These are phyloP conservation scores for Plantago ovata DNA, from an alignment of 257 asterid genomes.

Conservation along the genomic window DNA sequence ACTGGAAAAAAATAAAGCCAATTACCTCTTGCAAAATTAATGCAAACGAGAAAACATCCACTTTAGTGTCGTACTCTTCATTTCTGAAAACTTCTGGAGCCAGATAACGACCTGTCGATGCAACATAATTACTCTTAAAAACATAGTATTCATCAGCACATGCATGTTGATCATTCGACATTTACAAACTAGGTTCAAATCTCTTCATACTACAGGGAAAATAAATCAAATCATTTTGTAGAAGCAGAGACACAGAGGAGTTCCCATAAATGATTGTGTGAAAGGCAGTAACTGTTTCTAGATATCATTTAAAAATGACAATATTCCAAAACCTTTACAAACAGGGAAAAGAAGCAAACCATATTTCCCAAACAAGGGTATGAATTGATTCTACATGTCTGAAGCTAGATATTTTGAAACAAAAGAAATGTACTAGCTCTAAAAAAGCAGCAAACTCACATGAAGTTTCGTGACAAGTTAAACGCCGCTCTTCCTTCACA, in stretches of 20 bases:
- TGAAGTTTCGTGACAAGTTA: constrained; percentile 48
- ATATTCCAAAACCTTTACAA: not conserved
- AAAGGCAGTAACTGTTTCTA: too few relatives aligned
- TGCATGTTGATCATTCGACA: not conserved
- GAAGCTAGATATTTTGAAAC: too few relatives aligned
- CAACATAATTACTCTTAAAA: constrained; percentile 11
- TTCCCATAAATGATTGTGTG: not conserved
- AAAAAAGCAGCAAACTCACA: constrained; percentile 50
- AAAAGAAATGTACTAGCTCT: not conserved
- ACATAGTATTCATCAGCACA: not conserved
- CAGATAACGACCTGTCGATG: constrained; percentile 73
- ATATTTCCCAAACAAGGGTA: too few relatives aligned
- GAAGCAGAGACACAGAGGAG: not conserved
- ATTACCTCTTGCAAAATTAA: constrained; percentile 90
- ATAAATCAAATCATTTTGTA: not conserved
- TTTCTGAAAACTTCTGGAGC: constrained; percentile 90
- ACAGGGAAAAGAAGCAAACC: not conserved
- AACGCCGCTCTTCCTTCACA: constrained; percentile 66
- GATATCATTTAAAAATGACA: too few relatives aligned
- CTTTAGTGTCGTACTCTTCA: constrained; percentile 92
- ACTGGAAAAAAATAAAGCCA: not conserved
- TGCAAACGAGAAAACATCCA: constrained; percentile 94
- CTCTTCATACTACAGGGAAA: constrained; percentile 3
- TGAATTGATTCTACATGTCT: too few relatives aligned
- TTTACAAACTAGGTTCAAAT: not conserved